Evolutionary conservation across 805 yeast genomes (phyloP), one percentile per base, ranked within the genome.

Genomic region (Pichia nanzhaoensis): DNA sequence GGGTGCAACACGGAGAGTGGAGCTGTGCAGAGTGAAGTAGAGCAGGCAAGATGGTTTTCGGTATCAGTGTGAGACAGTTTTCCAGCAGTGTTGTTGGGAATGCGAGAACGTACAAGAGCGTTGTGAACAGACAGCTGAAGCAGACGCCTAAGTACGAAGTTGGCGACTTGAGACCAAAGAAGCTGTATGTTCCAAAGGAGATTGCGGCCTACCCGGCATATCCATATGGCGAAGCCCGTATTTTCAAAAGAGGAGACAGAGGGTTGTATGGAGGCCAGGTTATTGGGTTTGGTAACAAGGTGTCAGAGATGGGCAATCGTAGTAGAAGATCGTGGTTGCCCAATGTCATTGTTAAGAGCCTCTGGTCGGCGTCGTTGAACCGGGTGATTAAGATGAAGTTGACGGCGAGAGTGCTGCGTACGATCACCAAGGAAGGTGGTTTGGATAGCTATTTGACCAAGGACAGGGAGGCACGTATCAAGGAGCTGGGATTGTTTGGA

Each of bases 401-500:
- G 31, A 81, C 89, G 7, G 77, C 97, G 5, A 77, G 82, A 48
- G 97, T 89, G 5, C 72, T 93, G 59, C 79, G 82, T 56, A 89
- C 97, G 0, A 82, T 93, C 48, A 83, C 86, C 47, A 86, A 80
- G 55, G 98, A 91, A 63, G 99, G 99, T 50, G 99, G 99, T 5
- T 71, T 93, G 46, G 99, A 93, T 60, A 81, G 81, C 52, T 93
- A 93, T 61, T 65, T 93, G 50, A 74, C 80, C 36, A 93, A 93
- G 65, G 95, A 89, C 48, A 87, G 84, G 54, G 71, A 95, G 5
- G 95, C 95, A 3, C 75, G 99, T 68, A 72, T 87, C 52, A 93
- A 93, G 69, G 95, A 93, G 61, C 69, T 93, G 58, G 99, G 99
- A 0, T 83, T 90, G 44, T 71, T 77, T 46, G 99, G 98, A 30